phyloP scores from a whole-genome alignment of 2,329 filamentous ascomycete genomes.

The Colletotrichum truncatum region DNA sequence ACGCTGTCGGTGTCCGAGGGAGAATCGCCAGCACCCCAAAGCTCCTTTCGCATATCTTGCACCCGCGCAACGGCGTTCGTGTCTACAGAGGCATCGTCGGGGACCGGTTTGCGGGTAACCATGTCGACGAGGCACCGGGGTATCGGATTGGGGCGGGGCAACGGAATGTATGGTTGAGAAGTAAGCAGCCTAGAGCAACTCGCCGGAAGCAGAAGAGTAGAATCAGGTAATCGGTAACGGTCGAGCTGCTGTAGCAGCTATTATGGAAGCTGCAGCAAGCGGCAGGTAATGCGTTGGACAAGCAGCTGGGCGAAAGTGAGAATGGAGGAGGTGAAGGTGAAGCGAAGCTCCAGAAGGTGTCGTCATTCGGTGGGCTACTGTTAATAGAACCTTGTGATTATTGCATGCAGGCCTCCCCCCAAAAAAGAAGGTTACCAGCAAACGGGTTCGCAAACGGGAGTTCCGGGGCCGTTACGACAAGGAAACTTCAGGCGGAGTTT shows the following conservation, averaged over 20 bases:
- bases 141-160: slow-evolving; percentile 12
- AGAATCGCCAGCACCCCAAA: slow-evolving; percentile 43
- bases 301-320: neutral
- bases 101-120: slow-evolving; percentile 51
- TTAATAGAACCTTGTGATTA: neutral
- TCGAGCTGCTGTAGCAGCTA: neutral
- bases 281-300: neutral
- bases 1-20: slow-evolving; percentile 37
- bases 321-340: neutral
- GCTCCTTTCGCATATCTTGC: slow-evolving; percentile 40
- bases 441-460: neutral
- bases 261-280: slow-evolving; percentile 2
- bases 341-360: slow-evolving; percentile 24
- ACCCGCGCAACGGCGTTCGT: slow-evolving; percentile 35
- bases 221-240: neutral
- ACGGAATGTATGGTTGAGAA: neutral
- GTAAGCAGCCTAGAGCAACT: neutral
- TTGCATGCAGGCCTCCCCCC: neutral
- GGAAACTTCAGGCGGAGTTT: neutral
- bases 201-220: neutral
- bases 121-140: slow-evolving; percentile 39
- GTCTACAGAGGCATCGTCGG: slow-evolving; percentile 38
- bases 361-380: slow-evolving; percentile 28
- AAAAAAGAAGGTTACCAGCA: neutral
- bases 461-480: neutral